Percentiles rank a stretch among this genome's conserved stretches.
These are phyloP conservation scores for Bipolaris bicolor DNA, from an alignment of 2,329 filamentous ascomycete species.

Conservation along the genomic window DNA sequence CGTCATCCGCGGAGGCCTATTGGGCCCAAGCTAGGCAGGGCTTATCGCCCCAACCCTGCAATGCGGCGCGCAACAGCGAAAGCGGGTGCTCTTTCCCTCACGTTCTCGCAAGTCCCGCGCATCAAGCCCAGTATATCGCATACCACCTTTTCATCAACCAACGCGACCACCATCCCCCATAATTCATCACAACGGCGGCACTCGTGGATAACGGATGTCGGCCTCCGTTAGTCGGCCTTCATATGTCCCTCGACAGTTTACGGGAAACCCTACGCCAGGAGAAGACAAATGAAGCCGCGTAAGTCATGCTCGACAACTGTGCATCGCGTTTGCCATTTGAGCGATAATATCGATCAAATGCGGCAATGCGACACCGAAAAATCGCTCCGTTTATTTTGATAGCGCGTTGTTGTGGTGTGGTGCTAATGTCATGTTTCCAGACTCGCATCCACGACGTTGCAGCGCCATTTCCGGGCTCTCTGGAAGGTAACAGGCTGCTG, in stretches of 20 bases:
- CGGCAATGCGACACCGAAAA: constrained; percentile 48
- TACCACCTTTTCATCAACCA: constrained; percentile 45
- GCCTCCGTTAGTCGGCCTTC: constrained; percentile 48
- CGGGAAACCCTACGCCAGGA: constrained; percentile 50
- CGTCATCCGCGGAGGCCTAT: constrained; percentile 12
- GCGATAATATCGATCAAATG: constrained; percentile 20
- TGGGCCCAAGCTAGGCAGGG: constrained; percentile 26
- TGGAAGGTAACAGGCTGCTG: constrained; percentile 67
- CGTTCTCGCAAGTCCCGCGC: constrained; percentile 35
- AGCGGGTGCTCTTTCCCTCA: constrained; percentile 27
- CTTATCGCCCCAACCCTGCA: constrained; percentile 32
- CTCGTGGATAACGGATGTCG: constrained; percentile 57
- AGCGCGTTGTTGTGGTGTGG: constrained; percentile 43
- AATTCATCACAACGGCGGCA: constrained; percentile 51
- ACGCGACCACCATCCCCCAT: constrained; percentile 32
- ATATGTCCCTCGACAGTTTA: constrained; percentile 57
- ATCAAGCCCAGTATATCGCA: constrained; percentile 38
- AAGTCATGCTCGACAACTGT: constrained; percentile 38
- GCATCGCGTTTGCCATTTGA: constrained; percentile 26
- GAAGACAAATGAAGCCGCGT: constrained; percentile 54
- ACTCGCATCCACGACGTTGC: constrained; percentile 64
- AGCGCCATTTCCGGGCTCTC: constrained; percentile 88
- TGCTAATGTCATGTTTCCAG: constrained; percentile 61
- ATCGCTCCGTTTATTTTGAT: constrained; percentile 50
- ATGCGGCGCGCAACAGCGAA: constrained; percentile 22